These are phyloP conservation scores for Fusarium sp. DNA, from an alignment of 2,329 filamentous ascomycete genomes.

Conservation along the genomic window DNA sequence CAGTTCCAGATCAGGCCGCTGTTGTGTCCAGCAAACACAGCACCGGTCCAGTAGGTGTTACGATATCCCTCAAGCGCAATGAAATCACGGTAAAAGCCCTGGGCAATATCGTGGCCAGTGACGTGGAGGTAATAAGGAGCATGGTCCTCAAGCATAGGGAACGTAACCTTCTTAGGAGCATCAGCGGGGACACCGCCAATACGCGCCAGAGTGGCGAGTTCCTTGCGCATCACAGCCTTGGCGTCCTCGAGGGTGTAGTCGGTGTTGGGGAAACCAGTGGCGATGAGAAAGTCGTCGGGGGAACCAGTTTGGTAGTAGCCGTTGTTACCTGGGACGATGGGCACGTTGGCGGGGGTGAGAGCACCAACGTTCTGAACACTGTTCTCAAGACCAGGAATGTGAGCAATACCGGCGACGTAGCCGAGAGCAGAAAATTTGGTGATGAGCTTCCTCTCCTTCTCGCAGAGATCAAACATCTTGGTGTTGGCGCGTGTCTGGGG, in stretches of 20 bases:
- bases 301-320: not conserved
- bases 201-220: slow-evolving; percentile 11
- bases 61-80: slow-evolving; percentile 11
- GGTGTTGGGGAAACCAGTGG: not conserved
- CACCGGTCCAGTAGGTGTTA: slow-evolving; percentile 36
- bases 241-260: slow-evolving; percentile 4
- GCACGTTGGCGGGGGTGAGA: slow-evolving; percentile 1
- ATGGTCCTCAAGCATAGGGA: slow-evolving; percentile 14
- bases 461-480: not conserved
- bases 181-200: not conserved
- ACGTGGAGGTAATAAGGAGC: slow-evolving; percentile 29
- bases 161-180: not conserved
- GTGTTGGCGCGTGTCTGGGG: slow-evolving; percentile 27
- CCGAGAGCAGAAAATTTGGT: slow-evolving; percentile 18
- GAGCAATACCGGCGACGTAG: slow-evolving; percentile 21
- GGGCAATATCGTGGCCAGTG: not conserved
- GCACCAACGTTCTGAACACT: slow-evolving; percentile 25
- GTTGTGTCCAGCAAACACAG: slow-evolving; percentile 33
- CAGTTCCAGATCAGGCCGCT: slow-evolving; percentile 33
- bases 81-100: slow-evolving; percentile 25
- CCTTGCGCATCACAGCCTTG: slow-evolving; percentile 6
- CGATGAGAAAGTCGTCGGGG: slow-evolving; percentile 3
- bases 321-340: slow-evolving; percentile 11
- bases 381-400: slow-evolving; percentile 12
- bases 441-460: slow-evolving; percentile 9